Evolutionary conservation across 345 rosid genomes (phyloP), one percentile per base, ranked within the genome.

Genomic region (Kernera saxatilis): DNA sequence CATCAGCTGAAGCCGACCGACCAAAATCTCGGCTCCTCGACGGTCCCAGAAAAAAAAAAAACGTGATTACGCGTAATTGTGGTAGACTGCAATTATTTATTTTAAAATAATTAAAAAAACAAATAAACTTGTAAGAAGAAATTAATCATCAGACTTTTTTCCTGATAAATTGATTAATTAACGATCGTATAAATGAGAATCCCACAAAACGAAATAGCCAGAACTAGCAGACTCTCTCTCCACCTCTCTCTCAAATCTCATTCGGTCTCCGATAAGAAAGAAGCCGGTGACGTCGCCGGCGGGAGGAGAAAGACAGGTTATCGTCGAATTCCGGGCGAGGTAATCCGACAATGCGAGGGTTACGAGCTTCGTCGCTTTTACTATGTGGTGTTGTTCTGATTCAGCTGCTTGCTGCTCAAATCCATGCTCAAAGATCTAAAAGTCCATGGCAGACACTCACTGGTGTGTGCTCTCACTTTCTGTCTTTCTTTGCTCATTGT

Each of bases 371-470:
- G 6, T 33, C 79, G 54, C 43, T 70, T 18, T 13, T 78, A 51
- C 79, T 67, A 27, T 77, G 52, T 58, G 64, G 56, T 32, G 23
- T 56, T 75, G 65, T 76, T 76, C 55, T 59, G 77, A 60, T 81
- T 57, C 74, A 73, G 77, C 69, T 80, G 15, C 53, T 71, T 22
- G 7, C 80, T 60, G 62, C 80, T 71, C 74, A 77, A 61, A 84
- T 85, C 77, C 78, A 78, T 35, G 89, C 87, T 85, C 86, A 83
- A 75, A 81, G 81, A 88, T 77, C 93, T 78, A 33, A 51, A 45
- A 73, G 77, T 64, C 79, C 46, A 46, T 88, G 90, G 90, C 70
- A 52, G 54, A 88, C 93, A 8, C 79, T 85, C 33, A 70, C 51
- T n/a, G 92, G 92, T 87, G 23, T 26, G 77, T 67, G 17, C 30